phyloP scores from a whole-genome alignment of 768 basidiomycete genomes.

The Phylloporus sp. region DNA sequence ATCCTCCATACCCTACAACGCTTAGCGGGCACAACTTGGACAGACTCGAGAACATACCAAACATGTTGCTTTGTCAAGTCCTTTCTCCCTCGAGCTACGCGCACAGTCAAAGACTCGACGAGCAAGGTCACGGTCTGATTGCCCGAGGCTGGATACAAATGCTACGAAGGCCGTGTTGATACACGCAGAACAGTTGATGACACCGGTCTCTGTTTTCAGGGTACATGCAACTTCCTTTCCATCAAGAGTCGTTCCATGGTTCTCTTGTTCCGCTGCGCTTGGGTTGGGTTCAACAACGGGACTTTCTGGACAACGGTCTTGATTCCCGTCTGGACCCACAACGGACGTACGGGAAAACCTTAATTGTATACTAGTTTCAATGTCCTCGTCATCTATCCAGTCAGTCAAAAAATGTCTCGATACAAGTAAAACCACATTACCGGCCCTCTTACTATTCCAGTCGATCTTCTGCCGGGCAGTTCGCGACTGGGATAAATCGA shows the following conservation, averaged over 20 bases:
- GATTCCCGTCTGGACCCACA: conserved; percentile 14
- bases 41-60: conserved; percentile 25
- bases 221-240: conserved; percentile 48
- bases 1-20: conserved; percentile 8
- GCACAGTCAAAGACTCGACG: conserved; percentile 13
- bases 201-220: conserved; percentile 19
- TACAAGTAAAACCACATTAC: conserved; percentile 33
- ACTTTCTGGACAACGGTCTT: conserved; percentile 9
- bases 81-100: conserved; percentile 16
- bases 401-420: conserved; percentile 3
- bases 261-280: conserved; percentile 12
- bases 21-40: conserved; percentile 4
- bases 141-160: conserved; percentile 20
- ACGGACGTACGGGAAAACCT: conserved; percentile 29
- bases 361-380: conserved; percentile 63
- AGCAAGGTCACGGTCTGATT: conserved; percentile 18
- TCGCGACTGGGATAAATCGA: conserved; percentile 62
- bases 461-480: conserved; percentile 54
- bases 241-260: conserved; percentile 42
- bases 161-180: conserved; percentile 18
- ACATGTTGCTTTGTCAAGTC: conserved; percentile 27
- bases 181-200: conserved; percentile 33
- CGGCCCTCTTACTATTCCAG: conserved; percentile 89
- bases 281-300: conserved; percentile 9
- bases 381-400: conserved; percentile 71